phyloP scores from a whole-genome alignment of 1,284 basidiomycete species.

The Ganoderma meredithae region DNA sequence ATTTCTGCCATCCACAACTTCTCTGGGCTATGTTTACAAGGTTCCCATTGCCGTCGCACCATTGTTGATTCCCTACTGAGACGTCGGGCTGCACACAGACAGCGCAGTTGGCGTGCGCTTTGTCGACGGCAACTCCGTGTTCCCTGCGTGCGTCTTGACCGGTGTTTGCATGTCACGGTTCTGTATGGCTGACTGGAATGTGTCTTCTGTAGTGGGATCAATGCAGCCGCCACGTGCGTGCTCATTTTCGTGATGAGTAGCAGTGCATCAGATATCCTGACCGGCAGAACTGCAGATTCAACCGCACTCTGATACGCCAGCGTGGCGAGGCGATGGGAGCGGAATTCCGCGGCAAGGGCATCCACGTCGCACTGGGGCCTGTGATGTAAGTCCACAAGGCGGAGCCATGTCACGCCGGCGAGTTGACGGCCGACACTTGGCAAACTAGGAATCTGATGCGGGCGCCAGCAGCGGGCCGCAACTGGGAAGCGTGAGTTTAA shows the following conservation, averaged over 20 bases:
- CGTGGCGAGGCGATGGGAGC: slow-evolving; percentile 71
- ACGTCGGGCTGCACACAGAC: slow-evolving; percentile 43
- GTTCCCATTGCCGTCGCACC: slow-evolving; percentile 38
- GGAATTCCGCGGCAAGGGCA: slow-evolving; percentile 76
- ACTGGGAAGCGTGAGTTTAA: slow-evolving; percentile 68
- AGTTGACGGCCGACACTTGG: neutral
- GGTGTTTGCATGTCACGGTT: neutral
- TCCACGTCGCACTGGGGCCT: slow-evolving; percentile 67
- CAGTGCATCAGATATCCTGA: slow-evolving; percentile 49
- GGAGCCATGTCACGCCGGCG: neutral
- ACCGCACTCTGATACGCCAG: slow-evolving; percentile 69
- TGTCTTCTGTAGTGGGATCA: slow-evolving; percentile 62
- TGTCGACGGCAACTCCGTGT: slow-evolving; percentile 69
- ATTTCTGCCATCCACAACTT: slow-evolving; percentile 64
- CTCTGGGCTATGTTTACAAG: slow-evolving; percentile 74
- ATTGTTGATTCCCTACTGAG: neutral
- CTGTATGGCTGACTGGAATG: too few species aligned
- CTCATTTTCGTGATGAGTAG: neutral
- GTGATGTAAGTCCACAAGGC: slow-evolving; percentile 47
- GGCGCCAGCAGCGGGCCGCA: slow-evolving; percentile 74
- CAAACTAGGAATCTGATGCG: slow-evolving; percentile 61
- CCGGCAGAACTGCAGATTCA: slow-evolving; percentile 64
- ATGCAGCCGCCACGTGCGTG: slow-evolving; percentile 70
- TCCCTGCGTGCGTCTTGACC: slow-evolving; percentile 62
- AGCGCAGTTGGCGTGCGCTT: slow-evolving; percentile 71